Evolutionary conservation across 805 yeast genomes (phyloP).

Genomic region (Starmerella powellii): DNA sequence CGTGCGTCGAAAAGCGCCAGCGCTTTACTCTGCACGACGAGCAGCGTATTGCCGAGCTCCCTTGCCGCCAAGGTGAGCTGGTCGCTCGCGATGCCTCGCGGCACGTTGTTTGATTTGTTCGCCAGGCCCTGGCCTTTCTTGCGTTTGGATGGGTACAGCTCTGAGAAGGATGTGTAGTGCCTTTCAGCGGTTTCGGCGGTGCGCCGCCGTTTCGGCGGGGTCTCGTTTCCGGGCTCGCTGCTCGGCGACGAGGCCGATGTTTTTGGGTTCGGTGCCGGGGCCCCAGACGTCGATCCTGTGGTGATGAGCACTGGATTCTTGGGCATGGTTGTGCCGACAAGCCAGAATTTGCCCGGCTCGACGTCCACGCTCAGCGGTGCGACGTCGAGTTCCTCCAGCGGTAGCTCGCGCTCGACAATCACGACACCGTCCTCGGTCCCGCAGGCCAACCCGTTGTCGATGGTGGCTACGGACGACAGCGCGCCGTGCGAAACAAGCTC

Average conservation of each 20-base stretch:
- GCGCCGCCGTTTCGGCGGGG: neutral
- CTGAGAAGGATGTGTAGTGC: neutral
- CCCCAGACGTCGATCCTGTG: neutral
- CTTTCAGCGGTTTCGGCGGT: neutral
- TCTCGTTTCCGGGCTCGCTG: neutral
- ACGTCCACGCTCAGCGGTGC: conserved; percentile 1
- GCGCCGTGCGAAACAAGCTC: conserved; percentile 6
- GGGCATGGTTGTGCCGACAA: neutral
- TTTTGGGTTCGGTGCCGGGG: neutral
- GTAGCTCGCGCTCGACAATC: conserved; percentile 12
- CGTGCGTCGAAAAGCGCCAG: neutral
- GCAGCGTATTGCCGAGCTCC: conserved; percentile 1
- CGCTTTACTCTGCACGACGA: conserved; percentile 9
- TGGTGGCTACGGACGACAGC: conserved; percentile 8
- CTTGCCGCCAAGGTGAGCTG: conserved; percentile 12
- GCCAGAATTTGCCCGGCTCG: conserved; percentile 11
- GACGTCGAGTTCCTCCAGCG: conserved; percentile 5
- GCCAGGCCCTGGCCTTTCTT: neutral
- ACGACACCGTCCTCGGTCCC: conserved; percentile 9
- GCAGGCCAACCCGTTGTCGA: conserved; percentile 15
- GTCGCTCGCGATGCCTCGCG: conserved; percentile 5
- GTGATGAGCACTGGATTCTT: neutral
- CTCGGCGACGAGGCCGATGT: neutral
- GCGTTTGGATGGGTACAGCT: neutral
- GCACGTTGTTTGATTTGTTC: neutral